Conservation (phyloP, 805 yeast species). For the Komagataella ulmi region DNA sequence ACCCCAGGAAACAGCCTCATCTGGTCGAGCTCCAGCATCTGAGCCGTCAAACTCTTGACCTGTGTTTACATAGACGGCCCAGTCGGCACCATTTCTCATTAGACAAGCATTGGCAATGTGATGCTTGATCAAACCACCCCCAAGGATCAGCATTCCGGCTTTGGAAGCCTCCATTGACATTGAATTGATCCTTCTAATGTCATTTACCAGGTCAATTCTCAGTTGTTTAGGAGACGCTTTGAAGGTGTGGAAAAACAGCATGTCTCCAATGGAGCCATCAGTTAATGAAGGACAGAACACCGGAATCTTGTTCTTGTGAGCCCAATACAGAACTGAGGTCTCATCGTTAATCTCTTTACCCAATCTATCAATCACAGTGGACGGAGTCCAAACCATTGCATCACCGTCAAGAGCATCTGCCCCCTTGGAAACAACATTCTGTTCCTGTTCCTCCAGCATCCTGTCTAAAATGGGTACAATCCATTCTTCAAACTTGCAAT, state of each 20-base stretch:
- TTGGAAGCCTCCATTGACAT: constrained; percentile 88
- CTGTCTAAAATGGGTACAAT: constrained; percentile 86
- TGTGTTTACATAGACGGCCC: constrained; percentile 92
- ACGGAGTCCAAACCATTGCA: constrained; percentile 84
- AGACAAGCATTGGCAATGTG: constrained; percentile 96
- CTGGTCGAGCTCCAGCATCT: constrained; percentile 98
- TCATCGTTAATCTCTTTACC: constrained; percentile 96
- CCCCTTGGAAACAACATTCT: constrained; percentile 39
- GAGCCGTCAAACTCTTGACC: constrained; percentile 99
- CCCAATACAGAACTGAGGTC: constrained; percentile 91
- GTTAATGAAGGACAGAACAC: constrained; percentile 95
- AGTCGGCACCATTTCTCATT: constrained; percentile 99
- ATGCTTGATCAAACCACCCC: constrained; percentile 95
- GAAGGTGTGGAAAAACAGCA: constrained; percentile 97
- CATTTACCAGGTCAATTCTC: constrained; percentile 86
- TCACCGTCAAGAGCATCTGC: constrained; percentile 49
- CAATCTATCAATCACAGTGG: constrained; percentile 78
- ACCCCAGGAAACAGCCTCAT: constrained; percentile 99
- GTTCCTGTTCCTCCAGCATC: constrained; percentile 82
- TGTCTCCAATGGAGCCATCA: constrained; percentile 97
- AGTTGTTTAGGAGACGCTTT: constrained; percentile 84
- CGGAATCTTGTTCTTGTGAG: constrained; percentile 92
- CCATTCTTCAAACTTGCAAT: constrained; percentile 98
- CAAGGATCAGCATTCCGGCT: constrained; percentile 94
- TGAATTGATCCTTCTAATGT: constrained; percentile 82